A percentile compares a stretch with the other conserved stretches of the same genome.
These are phyloP conservation scores for Dictyostelium discoideum DNA, from an alignment of 78 protist species.

Conservation along the genomic window dicty_2.7 NC_007088.5:6200501-6201000, in stretches of 20 bases:
- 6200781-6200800: not conserved
- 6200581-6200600: constrained; percentile 34
- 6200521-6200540: constrained; percentile 16
- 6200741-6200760: constrained; percentile 65
- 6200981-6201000: not conserved
- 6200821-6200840: not conserved
- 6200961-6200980: not conserved
- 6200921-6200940: not conserved
- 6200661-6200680: constrained; percentile 83
- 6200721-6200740: constrained; percentile 38
- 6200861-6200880: not conserved
- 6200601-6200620: constrained; percentile 95
- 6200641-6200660: not conserved
- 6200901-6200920: not conserved
- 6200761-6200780: not conserved
- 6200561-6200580: constrained; percentile 82
- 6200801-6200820: too few species aligned
- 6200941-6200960: not conserved
- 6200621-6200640: constrained; percentile 82
- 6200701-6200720: constrained; percentile 7
- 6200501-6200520: not conserved
- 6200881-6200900: not conserved
- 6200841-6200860: not conserved
- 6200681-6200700: constrained; percentile 84
- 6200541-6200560: constrained; percentile 20